Percentiles rank a stretch among this genome's conserved stretches.
Conservation (phyloP, 345 rosid species). For the Brassica incana region DNA sequence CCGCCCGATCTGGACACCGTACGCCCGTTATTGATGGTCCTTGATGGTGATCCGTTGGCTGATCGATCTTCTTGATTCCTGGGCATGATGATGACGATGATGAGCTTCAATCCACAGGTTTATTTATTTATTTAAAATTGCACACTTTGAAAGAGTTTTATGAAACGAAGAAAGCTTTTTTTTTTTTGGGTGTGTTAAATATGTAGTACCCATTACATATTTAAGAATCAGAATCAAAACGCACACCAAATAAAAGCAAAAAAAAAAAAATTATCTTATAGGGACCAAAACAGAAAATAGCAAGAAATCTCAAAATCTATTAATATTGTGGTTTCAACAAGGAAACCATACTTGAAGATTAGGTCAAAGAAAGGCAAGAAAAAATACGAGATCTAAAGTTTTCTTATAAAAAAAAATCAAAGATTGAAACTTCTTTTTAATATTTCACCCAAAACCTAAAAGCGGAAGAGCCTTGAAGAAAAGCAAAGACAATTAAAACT, state of each 20-base stretch:
- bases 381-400: conserved; percentile 8
- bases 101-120: conserved; percentile 27
- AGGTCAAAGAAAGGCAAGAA: conserved; percentile 28
- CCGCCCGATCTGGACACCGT: conserved; percentile 55
- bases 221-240: conserved; percentile 41
- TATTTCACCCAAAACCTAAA: conserved; percentile 28
- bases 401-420: neutral
- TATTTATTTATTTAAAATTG: neutral
- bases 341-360: conserved; percentile 25
- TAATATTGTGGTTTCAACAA: neutral
- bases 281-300: conserved; percentile 30
- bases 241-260: conserved; percentile 15
- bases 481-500: conserved; percentile 16
- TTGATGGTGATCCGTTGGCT: conserved; percentile 55
- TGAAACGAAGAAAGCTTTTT: conserved; percentile 15
- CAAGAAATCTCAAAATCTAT: conserved; percentile 15
- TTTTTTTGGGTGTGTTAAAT: neutral
- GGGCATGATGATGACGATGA: conserved; percentile 37
- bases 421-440: neutral
- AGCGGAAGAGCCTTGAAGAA: conserved; percentile 27
- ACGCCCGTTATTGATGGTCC: conserved; percentile 36
- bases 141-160: conserved; percentile 24
- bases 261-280: neutral
- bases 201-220: conserved; percentile 32
- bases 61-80: conserved; percentile 62